These are phyloP conservation scores for Auriscalpium orientale DNA, from an alignment of 768 basidiomycete genomes.

Conservation along the genomic window DNA sequence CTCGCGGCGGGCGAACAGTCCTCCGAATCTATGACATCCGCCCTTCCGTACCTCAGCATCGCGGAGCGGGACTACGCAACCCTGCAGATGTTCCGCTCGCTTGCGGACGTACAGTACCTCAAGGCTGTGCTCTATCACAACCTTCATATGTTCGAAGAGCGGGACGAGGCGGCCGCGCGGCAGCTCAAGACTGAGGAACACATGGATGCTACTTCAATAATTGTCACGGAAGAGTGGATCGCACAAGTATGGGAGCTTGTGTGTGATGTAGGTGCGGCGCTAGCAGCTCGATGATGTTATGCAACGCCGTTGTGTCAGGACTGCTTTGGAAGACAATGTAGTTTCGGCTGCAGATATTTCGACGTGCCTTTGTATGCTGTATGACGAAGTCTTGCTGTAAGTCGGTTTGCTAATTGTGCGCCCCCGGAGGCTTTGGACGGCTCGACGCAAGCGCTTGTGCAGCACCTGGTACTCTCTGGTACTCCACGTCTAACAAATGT, in stretches of 20 bases:
- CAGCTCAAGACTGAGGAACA: conserved; percentile 39
- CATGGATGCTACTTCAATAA: conserved; percentile 33
- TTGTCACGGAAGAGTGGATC: conserved; percentile 44
- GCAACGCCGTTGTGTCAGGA: no score
- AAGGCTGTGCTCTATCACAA: conserved; percentile 69
- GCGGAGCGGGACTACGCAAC: conserved; percentile 60
- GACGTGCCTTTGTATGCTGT: no score
- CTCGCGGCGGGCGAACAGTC: conserved; percentile 43
- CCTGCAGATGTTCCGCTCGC: conserved; percentile 51
- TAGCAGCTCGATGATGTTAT: conserved; percentile 30
- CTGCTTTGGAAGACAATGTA: no score
- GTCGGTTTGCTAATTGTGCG: no score
- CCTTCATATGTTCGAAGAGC: conserved; percentile 43
- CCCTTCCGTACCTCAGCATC: conserved; percentile 49
- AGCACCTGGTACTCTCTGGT: no score
- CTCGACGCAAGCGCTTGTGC: no score
- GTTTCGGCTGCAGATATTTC: no score
- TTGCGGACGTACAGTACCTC: conserved; percentile 66
- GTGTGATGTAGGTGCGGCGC: conserved; percentile 46
- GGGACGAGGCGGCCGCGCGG: conserved; percentile 46
- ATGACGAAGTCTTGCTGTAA: no score
- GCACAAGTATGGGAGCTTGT: conserved; percentile 51
- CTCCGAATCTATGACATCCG: conserved; percentile 39
- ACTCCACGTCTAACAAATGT: no score
- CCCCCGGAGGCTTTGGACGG: no score